A percentile compares a stretch with the other conserved stretches of the same genome.
These are phyloP conservation scores for Lactifluus piperatus DNA, from an alignment of 768 basidiomycete genomes.

Conservation along the genomic window DNA sequence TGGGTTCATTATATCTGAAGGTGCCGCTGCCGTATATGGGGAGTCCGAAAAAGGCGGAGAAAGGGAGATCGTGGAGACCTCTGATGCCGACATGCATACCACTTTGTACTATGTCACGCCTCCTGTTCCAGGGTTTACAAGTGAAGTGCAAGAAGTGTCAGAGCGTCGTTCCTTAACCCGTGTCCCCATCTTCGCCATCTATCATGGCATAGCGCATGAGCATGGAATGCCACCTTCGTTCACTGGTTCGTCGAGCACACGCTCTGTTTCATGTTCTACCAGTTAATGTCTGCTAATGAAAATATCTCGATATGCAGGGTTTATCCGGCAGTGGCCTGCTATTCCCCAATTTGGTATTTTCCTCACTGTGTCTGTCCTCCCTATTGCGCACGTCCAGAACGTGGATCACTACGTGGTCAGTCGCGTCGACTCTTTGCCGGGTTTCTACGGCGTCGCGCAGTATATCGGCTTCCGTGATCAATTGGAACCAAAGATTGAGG, in stretches of 20 bases:
- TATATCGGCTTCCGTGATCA: constrained; percentile 55
- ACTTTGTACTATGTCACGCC: constrained; percentile 12
- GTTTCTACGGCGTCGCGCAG: constrained; percentile 54
- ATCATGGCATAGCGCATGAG: constrained; percentile 16
- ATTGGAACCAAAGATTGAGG: constrained; percentile 28
- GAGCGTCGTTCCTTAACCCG: constrained; percentile 9
- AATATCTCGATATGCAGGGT: constrained; percentile 28
- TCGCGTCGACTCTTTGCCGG: constrained; percentile 47
- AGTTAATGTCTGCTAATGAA: background rate
- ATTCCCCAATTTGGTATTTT: constrained; percentile 65
- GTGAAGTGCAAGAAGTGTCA: background rate
- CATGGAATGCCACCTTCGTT: constrained; percentile 46
- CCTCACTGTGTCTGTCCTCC: constrained; percentile 46
- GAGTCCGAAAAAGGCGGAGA: constrained; percentile 3
- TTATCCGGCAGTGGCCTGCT: constrained; percentile 58
- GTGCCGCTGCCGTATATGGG: constrained; percentile 13
- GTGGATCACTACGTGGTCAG: constrained; percentile 48
- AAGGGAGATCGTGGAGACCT: background rate
- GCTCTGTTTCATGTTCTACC: background rate
- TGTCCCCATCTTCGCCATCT: constrained; percentile 13
- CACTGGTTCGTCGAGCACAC: constrained; percentile 30
- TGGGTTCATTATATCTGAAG: constrained; percentile 39
- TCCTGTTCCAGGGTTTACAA: background rate
- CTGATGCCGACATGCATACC: background rate
- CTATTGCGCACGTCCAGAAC: constrained; percentile 38